A percentile compares a stretch with the other conserved stretches of the same genome.
Conservation (phyloP, 139 green algal species). For the Monoraphidium neglectum region DNA sequence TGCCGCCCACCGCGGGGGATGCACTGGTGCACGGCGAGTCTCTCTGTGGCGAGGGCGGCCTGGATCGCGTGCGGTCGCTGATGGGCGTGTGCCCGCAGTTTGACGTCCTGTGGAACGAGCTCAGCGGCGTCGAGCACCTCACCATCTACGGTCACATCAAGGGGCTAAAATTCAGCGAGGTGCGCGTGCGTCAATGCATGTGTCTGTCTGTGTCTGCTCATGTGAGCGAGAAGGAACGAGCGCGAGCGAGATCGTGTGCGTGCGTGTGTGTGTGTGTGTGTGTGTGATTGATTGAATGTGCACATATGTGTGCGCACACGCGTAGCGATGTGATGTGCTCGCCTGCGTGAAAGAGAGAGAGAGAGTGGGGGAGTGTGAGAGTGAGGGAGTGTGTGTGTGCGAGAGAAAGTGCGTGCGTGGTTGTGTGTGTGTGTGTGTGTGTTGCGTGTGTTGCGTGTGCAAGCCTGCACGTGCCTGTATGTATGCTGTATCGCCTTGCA, state of each 20-base stretch:
- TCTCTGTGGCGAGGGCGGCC: constrained; percentile 62
- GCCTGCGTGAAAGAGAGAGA: too few species aligned
- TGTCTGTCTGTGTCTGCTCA: too few species aligned
- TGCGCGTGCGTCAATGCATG: too few species aligned
- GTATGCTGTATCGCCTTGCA: not conserved
- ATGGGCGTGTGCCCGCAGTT: constrained; percentile 97
- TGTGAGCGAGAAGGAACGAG: too few species aligned
- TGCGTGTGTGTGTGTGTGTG: too few species aligned
- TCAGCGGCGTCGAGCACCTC: constrained; percentile 92
- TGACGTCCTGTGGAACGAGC: constrained; percentile 92
- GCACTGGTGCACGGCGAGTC: constrained; percentile 78
- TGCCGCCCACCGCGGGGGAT: constrained; percentile 71
- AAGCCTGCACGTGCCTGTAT: not conserved
- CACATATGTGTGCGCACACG: too few species aligned
- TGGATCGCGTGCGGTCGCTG: constrained; percentile 70
- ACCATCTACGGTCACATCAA: constrained; percentile 89
- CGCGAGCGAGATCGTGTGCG: too few species aligned
- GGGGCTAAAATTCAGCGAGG: constrained; percentile 42
- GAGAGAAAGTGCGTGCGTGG: too few species aligned
- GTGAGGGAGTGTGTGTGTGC: too few species aligned
- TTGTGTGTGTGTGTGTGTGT: not conserved
- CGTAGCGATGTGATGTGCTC: too few species aligned
- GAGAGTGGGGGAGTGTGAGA: too few species aligned
- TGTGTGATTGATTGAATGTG: too few species aligned
- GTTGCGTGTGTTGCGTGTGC: not conserved